A percentile compares a stretch with the other conserved stretches of the same genome.
Evolutionary conservation across 1,284 basidiomycete species (phyloP).

Genomic region (Ganoderma multipileum): DNA sequence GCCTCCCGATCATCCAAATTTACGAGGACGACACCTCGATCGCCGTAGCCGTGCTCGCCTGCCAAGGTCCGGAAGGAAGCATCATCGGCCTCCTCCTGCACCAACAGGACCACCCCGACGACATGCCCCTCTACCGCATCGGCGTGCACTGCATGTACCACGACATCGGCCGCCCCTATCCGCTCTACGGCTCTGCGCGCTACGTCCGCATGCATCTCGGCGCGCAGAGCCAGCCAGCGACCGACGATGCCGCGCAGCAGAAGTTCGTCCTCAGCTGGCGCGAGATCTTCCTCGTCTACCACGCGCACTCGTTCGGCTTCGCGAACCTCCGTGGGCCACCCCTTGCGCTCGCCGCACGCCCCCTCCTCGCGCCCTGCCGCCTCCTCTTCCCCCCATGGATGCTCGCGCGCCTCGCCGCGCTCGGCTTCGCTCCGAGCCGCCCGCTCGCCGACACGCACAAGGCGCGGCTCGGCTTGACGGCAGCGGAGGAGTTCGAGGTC

Average conservation of each 20-base stretch:
- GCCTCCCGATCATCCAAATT: slow-evolving; percentile 7
- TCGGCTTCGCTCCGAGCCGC: slow-evolving; percentile 7
- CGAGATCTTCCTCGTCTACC: slow-evolving; percentile 16
- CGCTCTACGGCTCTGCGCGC: slow-evolving; percentile 14
- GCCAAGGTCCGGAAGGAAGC: slow-evolving; percentile 5
- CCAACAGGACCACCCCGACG: slow-evolving; percentile 12
- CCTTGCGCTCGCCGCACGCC: background rate
- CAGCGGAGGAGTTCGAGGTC: slow-evolving; percentile 9
- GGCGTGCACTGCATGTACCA: slow-evolving; percentile 13
- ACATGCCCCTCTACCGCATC: slow-evolving; percentile 13
- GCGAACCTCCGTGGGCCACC: background rate
- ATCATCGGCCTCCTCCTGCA: slow-evolving; percentile 13
- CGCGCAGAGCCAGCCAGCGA: too few relatives aligned
- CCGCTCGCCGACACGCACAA: background rate
- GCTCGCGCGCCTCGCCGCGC: slow-evolving; percentile 12
- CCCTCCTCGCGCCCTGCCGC: slow-evolving; percentile 16
- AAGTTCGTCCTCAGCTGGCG: slow-evolving; percentile 8
- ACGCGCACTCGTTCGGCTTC: slow-evolving; percentile 15
- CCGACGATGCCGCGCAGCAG: background rate
- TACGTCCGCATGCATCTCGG: slow-evolving; percentile 15
- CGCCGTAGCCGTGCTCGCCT: slow-evolving; percentile 8
- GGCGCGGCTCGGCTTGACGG: background rate
- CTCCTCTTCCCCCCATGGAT: slow-evolving; percentile 14
- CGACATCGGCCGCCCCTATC: slow-evolving; percentile 14
- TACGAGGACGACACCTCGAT: slow-evolving; percentile 13